Evolutionary conservation across 805 yeast species (phyloP).

Genomic region (Myxozyma kluyveri): DNA sequence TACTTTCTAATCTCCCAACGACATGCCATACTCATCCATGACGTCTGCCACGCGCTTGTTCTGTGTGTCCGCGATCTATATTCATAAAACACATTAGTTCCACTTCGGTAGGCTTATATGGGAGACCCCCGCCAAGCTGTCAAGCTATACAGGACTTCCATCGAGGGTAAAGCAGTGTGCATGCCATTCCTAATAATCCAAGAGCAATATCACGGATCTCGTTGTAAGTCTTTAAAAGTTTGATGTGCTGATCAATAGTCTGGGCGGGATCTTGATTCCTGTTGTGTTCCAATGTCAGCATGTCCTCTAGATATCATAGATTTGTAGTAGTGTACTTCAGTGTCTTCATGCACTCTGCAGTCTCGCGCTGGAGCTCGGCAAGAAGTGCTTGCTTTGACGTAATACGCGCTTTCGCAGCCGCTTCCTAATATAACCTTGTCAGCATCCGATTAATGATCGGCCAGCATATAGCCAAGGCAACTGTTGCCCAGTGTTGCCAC

Average conservation of each 20-base stretch:
- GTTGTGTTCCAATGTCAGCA: background rate
- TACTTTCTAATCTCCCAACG: slow-evolving; percentile 8
- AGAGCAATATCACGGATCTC: slow-evolving; percentile 63
- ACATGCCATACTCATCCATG: slow-evolving; percentile 23
- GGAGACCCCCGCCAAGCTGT: too few species aligned
- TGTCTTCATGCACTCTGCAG: slow-evolving; percentile 11
- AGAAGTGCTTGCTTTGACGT: slow-evolving; percentile 15
- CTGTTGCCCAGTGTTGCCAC: too few species aligned
- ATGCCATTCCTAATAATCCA: slow-evolving; percentile 53
- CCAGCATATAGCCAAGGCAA: too few species aligned
- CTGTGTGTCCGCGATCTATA: slow-evolving; percentile 22
- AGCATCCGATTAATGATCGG: too few species aligned
- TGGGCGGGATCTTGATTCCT: slow-evolving; percentile 42
- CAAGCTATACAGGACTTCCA: too few species aligned
- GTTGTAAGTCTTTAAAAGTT: slow-evolving; percentile 54
- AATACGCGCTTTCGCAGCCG: slow-evolving; percentile 18
- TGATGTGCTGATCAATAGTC: slow-evolving; percentile 53
- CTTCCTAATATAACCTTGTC: slow-evolving; percentile 12
- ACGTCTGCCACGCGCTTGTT: slow-evolving; percentile 20
- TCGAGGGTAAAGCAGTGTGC: too few species aligned
- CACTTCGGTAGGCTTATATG: too few species aligned
- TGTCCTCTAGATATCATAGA: background rate
- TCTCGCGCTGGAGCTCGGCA: slow-evolving; percentile 16
- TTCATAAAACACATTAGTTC: too few species aligned
- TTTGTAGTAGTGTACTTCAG: slow-evolving; percentile 12